phyloP scores from a whole-genome alignment of 306 rosid species.

The Glycine tomentella region DNA sequence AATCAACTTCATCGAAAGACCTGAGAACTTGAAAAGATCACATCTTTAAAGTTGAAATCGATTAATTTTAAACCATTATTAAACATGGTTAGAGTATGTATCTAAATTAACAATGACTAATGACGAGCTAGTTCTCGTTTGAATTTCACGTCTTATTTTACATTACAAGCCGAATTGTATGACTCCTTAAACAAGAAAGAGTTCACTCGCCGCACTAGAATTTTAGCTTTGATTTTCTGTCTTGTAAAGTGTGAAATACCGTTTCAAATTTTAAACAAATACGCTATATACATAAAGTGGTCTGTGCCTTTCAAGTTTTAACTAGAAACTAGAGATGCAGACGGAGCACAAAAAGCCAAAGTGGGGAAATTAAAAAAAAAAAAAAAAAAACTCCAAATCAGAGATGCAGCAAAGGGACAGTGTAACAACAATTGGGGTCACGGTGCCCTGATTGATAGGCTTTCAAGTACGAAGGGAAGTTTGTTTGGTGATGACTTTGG shows the following conservation, averaged over 20 bases:
- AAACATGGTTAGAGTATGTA: no score
- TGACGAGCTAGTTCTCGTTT: no score
- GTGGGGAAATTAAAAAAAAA: background rate
- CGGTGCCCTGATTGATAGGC: conserved; percentile 22
- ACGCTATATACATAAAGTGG: background rate
- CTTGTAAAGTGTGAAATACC: background rate
- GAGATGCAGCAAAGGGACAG: conserved; percentile 37
- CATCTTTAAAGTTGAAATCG: no score
- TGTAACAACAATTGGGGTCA: conserved; percentile 38
- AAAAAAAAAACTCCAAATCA: background rate
- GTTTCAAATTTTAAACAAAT: background rate
- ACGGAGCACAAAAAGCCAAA: background rate
- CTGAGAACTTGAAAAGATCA: no score
- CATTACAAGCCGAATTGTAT: background rate
- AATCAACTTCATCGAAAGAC: no score
- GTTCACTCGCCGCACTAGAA: background rate
- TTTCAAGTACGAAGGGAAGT: conserved; percentile 49
- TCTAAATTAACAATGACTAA: no score
- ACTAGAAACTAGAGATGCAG: conserved; percentile 12
- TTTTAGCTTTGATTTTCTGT: background rate
- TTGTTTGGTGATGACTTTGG: conserved; percentile 39
- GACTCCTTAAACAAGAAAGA: background rate
- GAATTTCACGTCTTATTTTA: background rate
- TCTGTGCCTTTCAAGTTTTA: background rate
- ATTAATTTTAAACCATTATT: no score